Evolutionary conservation across 345 rosid genomes (phyloP).

Genomic region (Gossypium stocksii): DNA sequence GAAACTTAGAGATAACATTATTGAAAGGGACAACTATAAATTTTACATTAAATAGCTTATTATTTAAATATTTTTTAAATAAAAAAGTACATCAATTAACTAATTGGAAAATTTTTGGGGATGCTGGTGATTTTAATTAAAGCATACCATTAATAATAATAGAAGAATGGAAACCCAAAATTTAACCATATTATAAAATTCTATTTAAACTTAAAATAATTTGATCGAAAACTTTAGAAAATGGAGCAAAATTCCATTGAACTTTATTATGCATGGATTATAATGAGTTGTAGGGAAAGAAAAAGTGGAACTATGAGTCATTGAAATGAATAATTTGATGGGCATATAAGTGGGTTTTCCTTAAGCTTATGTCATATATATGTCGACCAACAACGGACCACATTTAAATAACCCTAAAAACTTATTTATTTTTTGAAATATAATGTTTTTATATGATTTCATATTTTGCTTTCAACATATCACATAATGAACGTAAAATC

Average conservation of each 20-base stretch:
- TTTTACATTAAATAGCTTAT: accelerated
- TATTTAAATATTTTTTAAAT: too few species aligned
- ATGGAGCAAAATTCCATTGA: not conserved
- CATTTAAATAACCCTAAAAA: constrained; percentile 1
- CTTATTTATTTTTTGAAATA: not conserved
- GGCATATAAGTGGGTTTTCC: not conserved
- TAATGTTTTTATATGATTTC: not conserved
- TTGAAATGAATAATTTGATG: not conserved
- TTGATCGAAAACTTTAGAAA: not conserved
- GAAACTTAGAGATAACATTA: too few species aligned
- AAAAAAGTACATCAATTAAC: too few species aligned
- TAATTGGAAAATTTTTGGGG: too few species aligned
- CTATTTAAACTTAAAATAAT: too few species aligned
- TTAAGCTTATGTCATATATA: too few species aligned
- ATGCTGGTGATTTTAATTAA: too few species aligned
- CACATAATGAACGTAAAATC: not conserved
- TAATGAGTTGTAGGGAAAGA: not conserved
- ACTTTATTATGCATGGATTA: not conserved
- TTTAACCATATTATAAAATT: too few species aligned
- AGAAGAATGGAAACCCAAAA: too few species aligned
- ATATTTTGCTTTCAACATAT: not conserved
- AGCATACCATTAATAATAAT: too few species aligned
- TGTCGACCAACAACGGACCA: constrained; percentile 3
- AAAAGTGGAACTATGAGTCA: constrained; percentile 21
- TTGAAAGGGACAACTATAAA: too few species aligned